These are phyloP conservation scores for Aulographum hederae DNA, from an alignment of 2,329 filamentous ascomycete genomes.

Conservation along the genomic window DNA sequence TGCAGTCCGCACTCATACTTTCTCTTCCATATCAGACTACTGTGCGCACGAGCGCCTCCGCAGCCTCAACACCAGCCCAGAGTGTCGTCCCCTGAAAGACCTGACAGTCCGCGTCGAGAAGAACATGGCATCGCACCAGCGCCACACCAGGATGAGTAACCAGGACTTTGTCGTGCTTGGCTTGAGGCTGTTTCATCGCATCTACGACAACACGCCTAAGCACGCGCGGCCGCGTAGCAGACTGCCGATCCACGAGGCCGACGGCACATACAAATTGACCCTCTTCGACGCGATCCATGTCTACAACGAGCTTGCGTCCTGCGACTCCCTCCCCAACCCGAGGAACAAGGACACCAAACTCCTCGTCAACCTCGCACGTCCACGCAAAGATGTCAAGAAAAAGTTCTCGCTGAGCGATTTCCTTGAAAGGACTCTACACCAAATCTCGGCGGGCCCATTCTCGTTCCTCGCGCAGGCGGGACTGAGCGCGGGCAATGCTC, in stretches of 20 bases:
- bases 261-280: too few species aligned
- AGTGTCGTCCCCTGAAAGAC: neutral
- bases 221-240: neutral
- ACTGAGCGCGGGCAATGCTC: too few species aligned
- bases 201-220: too few species aligned
- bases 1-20: too few species aligned
- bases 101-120: neutral
- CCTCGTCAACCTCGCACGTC: neutral
- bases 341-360: too few species aligned
- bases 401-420: neutral
- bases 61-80: neutral
- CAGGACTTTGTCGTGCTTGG: neutral
- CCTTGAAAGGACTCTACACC: neutral
- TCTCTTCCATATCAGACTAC: too few species aligned
- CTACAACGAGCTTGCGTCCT: neutral
- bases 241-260: too few species aligned
- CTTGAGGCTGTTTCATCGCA: neutral
- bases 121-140: neutral
- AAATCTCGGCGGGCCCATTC: neutral
- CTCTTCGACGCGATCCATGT: neutral
- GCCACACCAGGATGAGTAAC: neutral
- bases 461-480: too few species aligned
- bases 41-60: neutral
- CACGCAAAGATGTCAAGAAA: neutral
- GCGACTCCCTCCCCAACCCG: too few species aligned